Evolutionary conservation across 495 filamentous ascomycete genomes (phyloP).

Genomic region (Penicillium angulare): DNA sequence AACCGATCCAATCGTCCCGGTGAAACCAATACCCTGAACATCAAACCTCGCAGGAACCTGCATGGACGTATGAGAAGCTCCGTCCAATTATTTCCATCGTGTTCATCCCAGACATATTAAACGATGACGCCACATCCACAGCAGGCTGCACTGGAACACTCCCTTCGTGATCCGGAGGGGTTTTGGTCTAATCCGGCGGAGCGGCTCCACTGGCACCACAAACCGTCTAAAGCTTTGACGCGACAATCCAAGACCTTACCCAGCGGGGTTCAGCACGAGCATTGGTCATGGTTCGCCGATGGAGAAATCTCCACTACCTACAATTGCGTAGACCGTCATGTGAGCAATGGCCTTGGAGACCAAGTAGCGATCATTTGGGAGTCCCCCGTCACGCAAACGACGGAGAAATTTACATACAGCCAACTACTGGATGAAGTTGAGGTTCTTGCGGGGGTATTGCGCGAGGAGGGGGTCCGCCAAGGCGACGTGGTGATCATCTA

Average conservation of each 20-base stretch:
- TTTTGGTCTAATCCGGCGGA: conserved; percentile 80
- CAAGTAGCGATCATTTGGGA: conserved; percentile 81
- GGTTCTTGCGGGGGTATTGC: conserved; percentile 74
- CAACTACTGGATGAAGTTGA: conserved; percentile 82
- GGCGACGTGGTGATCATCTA: conserved; percentile 94
- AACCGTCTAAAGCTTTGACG: conserved; percentile 50
- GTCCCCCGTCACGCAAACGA: conserved; percentile 75
- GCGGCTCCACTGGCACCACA: conserved; percentile 76
- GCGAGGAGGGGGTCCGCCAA: conserved; percentile 78
- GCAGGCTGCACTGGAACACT: conserved; percentile 35
- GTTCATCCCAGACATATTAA: conserved; percentile 6
- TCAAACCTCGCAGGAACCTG: too few species aligned
- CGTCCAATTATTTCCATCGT: background rate
- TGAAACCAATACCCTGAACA: background rate
- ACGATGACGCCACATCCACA: conserved; percentile 38
- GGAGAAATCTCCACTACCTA: conserved; percentile 88
- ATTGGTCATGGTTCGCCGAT: conserved; percentile 88
- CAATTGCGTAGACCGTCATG: conserved; percentile 89
- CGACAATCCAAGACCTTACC: conserved; percentile 47
- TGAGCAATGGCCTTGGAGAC: conserved; percentile 69
- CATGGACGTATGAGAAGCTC: too few species aligned
- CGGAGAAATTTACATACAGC: conserved; percentile 68
- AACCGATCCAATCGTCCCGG: background rate
- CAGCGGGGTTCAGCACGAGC: conserved; percentile 47
- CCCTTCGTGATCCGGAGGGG: conserved; percentile 53